Percentiles rank a stretch among this genome's conserved stretches.
These are phyloP conservation scores for Penicillium sp. DNA, from an alignment of 2,329 filamentous ascomycete genomes.

Conservation along the genomic window DNA sequence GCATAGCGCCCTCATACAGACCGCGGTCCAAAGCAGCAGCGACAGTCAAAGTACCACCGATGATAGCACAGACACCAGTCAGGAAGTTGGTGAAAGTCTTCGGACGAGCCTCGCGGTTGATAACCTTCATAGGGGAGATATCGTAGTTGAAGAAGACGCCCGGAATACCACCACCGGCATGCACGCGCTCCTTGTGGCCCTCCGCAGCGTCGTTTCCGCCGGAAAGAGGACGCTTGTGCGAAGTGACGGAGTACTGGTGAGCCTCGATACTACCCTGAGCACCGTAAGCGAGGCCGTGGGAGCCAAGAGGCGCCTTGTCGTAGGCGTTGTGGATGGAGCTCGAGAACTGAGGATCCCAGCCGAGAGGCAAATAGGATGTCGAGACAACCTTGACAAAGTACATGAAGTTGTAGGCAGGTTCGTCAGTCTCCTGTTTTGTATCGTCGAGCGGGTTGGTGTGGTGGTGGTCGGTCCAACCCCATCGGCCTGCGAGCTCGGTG, in stretches of 20 bases:
- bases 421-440: constrained; percentile 64
- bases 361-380: constrained; percentile 85
- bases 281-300: constrained; percentile 57
- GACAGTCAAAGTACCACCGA: constrained; percentile 90
- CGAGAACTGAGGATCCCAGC: constrained; percentile 61
- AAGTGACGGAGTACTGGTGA: constrained; percentile 96
- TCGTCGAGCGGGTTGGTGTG: constrained; percentile 75
- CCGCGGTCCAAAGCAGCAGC: constrained; percentile 86
- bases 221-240: constrained; percentile 77
- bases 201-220: constrained; percentile 79
- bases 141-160: constrained; percentile 99
- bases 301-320: constrained; percentile 57
- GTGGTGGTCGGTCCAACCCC: constrained; percentile 81
- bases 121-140: constrained; percentile 98
- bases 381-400: constrained; percentile 99
- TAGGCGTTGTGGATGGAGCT: constrained; percentile 31
- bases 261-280: constrained; percentile 80
- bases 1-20: constrained; percentile 75
- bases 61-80: constrained; percentile 84
- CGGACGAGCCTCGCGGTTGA: constrained; percentile 82
- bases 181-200: constrained; percentile 83
- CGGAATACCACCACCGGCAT: constrained; percentile 83
- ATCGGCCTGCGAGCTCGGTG: constrained; percentile 52
- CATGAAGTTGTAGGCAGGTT: constrained; percentile 91
- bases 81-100: constrained; percentile 90